A percentile compares a stretch with the other conserved stretches of the same genome.
These are phyloP conservation scores for Epithele typhae DNA, from an alignment of 768 basidiomycete genomes.

Conservation along the genomic window DNA sequence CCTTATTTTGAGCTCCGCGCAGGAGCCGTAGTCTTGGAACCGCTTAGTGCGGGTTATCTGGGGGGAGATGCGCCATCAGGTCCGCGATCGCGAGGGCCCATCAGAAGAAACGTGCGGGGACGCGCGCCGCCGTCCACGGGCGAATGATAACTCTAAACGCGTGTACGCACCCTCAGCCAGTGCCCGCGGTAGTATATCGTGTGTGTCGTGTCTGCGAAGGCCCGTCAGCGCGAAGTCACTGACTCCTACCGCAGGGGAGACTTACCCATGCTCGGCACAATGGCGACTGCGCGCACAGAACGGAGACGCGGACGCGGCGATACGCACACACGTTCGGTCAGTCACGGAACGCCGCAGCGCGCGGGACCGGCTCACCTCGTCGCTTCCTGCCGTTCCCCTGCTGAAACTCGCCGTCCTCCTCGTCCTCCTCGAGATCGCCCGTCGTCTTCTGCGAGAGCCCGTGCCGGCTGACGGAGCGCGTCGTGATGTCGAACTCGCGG, in stretches of 20 bases:
- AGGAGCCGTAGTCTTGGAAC: conserved; percentile 71
- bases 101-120: conserved; percentile 4
- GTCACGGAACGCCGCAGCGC: not conserved
- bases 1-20: conserved; percentile 78
- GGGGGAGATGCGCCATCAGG: conserved; percentile 13
- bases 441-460: conserved; percentile 63
- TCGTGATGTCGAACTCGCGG: conserved; percentile 87
- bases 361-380: conserved; percentile 31
- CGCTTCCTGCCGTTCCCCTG: conserved; percentile 71
- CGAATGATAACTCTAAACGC: not conserved
- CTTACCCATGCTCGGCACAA: conserved; percentile 81
- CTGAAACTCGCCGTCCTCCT: conserved; percentile 40
- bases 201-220: conserved; percentile 68
- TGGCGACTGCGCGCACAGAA: conserved; percentile 49
- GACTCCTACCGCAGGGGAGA: conserved; percentile 7
- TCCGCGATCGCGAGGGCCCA: not conserved
- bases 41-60: conserved; percentile 81
- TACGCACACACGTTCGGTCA: not conserved
- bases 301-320: not conserved
- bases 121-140: no score
- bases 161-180: conserved; percentile 62
- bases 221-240: conserved; percentile 15
- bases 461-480: conserved; percentile 62
- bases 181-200: conserved; percentile 89
- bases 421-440: conserved; percentile 73